Evolutionary conservation across 257 asterid genomes (phyloP), one percentile per base, ranked within the genome.

Genomic region (Nicotiana obtusifolia): DNA sequence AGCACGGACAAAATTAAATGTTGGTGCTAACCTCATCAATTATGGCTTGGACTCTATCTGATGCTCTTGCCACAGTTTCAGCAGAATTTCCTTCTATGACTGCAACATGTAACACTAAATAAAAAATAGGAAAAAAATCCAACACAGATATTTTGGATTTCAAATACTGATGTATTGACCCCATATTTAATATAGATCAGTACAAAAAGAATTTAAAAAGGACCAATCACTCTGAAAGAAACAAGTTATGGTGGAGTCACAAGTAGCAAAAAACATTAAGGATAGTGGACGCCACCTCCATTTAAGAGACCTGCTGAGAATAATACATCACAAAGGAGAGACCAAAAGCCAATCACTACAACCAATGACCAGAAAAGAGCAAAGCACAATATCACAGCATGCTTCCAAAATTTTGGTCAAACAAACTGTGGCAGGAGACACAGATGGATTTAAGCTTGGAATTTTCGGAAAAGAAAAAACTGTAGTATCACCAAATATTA

Each of bases 31-130:
- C 99, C 99, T 95, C 89, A 75, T 92, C 88, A 62, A 94, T 78
- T 59, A 94, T 76, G 82, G 35, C 61, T 79, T 88, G 93, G 84
- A 94, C 81, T 84, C 85, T 92, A 86, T 87, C 87, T 31, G 97
- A 88, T 81, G 97, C 99, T 87, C 68, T 89, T 65, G 90, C 78
- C 62, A 95, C 90, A 88, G 90, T 88, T 89, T 91, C 97, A 84
- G 90, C 86, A 66, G 94, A 92, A 88, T 19, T 83, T 71, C 99
- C 97, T 90, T 95, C 93, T 73, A 94, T 88, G 82, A 83, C 98
- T 95, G 94, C 88, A 88, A 86, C 44, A 84, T 81, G 81, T 75
- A 80, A 84, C 68, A 71, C 30, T 37, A 68, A 5, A 22, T 76
- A 61, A 37, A 33, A 24, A 54, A 57, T 5, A 0, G 2, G 8